Conservation (phyloP, 2,329 filamentous ascomycete species). For the Fusarium sacchari region DNA sequence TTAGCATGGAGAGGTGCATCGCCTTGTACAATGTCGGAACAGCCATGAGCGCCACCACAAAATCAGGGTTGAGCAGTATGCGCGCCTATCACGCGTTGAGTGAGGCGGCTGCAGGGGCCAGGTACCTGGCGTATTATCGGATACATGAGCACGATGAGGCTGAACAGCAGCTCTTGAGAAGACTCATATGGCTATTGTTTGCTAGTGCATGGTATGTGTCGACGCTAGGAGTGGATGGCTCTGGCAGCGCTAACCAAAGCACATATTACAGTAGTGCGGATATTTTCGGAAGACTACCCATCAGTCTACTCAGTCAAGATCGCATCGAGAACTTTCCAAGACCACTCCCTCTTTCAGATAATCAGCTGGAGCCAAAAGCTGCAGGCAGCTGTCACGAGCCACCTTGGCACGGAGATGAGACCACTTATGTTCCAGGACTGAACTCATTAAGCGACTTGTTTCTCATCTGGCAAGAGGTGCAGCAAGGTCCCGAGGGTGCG, state of each 20-base stretch:
- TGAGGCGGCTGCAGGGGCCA: conserved; percentile 44
- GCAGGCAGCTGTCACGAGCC: not conserved
- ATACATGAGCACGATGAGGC: conserved; percentile 32
- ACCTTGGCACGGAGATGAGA: conserved; percentile 48
- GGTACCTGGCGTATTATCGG: conserved; percentile 46
- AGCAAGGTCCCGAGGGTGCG: conserved; percentile 13
- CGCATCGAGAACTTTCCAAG: conserved; percentile 33
- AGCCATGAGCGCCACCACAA: conserved; percentile 29
- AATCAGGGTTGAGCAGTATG: conserved; percentile 26
- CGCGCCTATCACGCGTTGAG: conserved; percentile 37
- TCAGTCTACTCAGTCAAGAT: conserved; percentile 42
- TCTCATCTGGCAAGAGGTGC: conserved; percentile 47
- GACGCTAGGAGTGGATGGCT: not conserved
- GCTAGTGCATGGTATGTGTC: conserved; percentile 41
- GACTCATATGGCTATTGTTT: conserved; percentile 50
- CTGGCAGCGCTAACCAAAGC: not conserved
- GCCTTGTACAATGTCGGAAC: conserved; percentile 50
- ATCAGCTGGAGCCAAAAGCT: conserved; percentile 43
- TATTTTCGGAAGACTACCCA: conserved; percentile 43
- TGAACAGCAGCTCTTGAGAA: conserved; percentile 47
- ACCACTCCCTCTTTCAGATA: conserved; percentile 44
- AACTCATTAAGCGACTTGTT: conserved; percentile 49
- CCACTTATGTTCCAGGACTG: conserved; percentile 48
- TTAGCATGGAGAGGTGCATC: conserved; percentile 50
- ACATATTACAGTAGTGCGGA: conserved; percentile 39